These are phyloP conservation scores for Flueggea neowawraea DNA, from an alignment of 441 rosid genomes.

Conservation along the genomic window DNA sequence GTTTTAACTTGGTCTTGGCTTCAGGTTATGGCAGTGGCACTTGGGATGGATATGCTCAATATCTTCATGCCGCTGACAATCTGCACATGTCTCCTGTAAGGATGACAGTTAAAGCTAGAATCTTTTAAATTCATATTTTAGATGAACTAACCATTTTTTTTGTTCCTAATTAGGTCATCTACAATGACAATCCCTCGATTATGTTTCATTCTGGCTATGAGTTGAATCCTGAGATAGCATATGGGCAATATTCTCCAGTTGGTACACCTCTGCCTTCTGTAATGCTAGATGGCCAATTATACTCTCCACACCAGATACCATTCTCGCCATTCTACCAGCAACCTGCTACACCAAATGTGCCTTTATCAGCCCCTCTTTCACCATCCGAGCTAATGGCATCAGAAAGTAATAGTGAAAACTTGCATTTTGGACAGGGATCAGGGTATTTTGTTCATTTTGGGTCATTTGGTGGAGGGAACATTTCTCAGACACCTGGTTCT, in stretches of 20 bases:
- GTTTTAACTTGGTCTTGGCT: slow-evolving; percentile 10
- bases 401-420: slow-evolving; percentile 41
- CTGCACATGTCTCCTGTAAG: slow-evolving; percentile 64
- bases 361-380: slow-evolving; percentile 43
- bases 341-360: slow-evolving; percentile 31
- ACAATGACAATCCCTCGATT: slow-evolving; percentile 53
- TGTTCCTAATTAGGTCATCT: slow-evolving; percentile 40
- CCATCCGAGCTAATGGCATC: slow-evolving; percentile 39
- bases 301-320: slow-evolving; percentile 52
- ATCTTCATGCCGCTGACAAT: slow-evolving; percentile 45
- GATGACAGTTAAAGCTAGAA: not conserved
- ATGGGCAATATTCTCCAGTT: slow-evolving; percentile 54
- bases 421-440: slow-evolving; percentile 25
- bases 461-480: slow-evolving; percentile 47
- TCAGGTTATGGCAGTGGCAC: slow-evolving; percentile 47
- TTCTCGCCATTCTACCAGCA: slow-evolving; percentile 47
- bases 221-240: slow-evolving; percentile 51
- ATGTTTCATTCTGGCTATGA: slow-evolving; percentile 58
- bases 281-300: slow-evolving; percentile 58
- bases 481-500: slow-evolving; percentile 39
- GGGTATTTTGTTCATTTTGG: slow-evolving; percentile 50
- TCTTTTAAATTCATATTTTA: not conserved
- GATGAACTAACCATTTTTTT: not conserved
- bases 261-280: slow-evolving; percentile 50
- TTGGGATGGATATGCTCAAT: slow-evolving; percentile 59